phyloP scores from a whole-genome alignment of 805 yeast species.

The Ogataea philodendri region DNA sequence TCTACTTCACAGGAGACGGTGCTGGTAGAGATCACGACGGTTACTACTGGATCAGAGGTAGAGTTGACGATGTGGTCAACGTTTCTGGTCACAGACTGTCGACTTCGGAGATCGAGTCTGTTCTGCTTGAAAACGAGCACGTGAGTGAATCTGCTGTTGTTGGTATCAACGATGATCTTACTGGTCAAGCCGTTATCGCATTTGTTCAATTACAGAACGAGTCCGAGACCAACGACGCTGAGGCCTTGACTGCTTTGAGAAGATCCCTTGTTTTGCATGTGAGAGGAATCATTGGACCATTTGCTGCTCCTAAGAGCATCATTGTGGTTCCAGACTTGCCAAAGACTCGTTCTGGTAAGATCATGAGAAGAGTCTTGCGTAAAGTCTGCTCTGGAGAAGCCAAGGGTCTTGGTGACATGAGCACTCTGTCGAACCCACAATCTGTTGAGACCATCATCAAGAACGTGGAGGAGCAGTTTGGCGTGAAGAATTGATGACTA shows the following conservation, averaged over 20 bases:
- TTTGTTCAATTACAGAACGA: slow-evolving; percentile 78
- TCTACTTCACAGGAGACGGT: slow-evolving; percentile 97
- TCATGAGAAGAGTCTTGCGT: slow-evolving; percentile 96
- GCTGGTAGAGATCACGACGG: slow-evolving; percentile 97
- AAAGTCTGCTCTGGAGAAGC: slow-evolving; percentile 91
- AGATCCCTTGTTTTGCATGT: slow-evolving; percentile 83
- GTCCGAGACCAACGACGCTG: slow-evolving; percentile 38
- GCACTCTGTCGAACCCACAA: slow-evolving; percentile 84
- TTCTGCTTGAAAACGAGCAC: slow-evolving; percentile 70
- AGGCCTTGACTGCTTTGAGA: slow-evolving; percentile 53
- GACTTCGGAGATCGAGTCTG: slow-evolving; percentile 97
- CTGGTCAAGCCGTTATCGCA: slow-evolving; percentile 97
- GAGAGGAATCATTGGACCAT: slow-evolving; percentile 87
- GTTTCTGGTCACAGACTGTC: slow-evolving; percentile 97
- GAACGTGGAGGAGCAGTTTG: slow-evolving; percentile 53
- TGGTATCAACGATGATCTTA: slow-evolving; percentile 89
- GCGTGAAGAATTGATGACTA: slow-evolving; percentile 32
- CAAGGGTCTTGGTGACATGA: slow-evolving; percentile 87
- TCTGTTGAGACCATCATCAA: slow-evolving; percentile 75
- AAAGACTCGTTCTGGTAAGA: slow-evolving; percentile 97
- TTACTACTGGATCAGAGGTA: slow-evolving; percentile 95
- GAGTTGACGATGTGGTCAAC: slow-evolving; percentile 98
- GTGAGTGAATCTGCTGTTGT: slow-evolving; percentile 97
- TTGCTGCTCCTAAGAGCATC: slow-evolving; percentile 89
- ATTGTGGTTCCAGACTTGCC: slow-evolving; percentile 90